A percentile compares a stretch with the other conserved stretches of the same genome.
Conservation (phyloP, 169 alveolate species). For the Neospora caninum region DNA sequence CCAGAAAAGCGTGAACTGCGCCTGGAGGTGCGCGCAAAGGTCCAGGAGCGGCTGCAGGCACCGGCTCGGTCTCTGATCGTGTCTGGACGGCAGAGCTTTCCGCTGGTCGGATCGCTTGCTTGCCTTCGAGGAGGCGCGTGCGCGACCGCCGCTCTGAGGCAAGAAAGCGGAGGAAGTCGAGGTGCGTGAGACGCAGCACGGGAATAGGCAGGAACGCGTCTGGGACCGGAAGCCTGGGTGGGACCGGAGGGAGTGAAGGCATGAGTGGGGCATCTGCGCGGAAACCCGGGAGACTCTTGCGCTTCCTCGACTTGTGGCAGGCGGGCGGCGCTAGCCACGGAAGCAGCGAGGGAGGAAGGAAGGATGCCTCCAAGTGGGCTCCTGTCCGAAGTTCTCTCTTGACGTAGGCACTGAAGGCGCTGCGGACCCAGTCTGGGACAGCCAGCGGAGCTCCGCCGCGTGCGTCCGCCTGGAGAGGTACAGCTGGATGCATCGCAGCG, state of each 20-base stretch:
- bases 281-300: background rate
- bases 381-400: background rate
- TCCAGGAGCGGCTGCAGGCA: no score
- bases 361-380: background rate
- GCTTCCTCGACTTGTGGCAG: background rate
- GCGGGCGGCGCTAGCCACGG: background rate
- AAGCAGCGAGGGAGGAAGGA: background rate
- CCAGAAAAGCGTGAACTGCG: no score
- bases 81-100: no score
- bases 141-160: background rate
- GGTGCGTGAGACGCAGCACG: background rate
- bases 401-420: background rate
- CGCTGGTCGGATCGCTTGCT: no score
- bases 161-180: conserved; percentile 21
- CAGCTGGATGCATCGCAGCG: no score
- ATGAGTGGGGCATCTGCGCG: background rate
- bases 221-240: background rate
- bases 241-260: conserved; percentile 34
- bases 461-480: background rate
- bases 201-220: background rate
- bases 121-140: no score
- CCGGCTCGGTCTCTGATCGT: no score
- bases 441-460: background rate
- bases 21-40: no score
- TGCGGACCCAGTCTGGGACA: background rate